These are phyloP conservation scores for Cryptococcus neoformans DNA, from an alignment of 1,284 basidiomycete genomes.

Conservation along the genomic window DNA sequence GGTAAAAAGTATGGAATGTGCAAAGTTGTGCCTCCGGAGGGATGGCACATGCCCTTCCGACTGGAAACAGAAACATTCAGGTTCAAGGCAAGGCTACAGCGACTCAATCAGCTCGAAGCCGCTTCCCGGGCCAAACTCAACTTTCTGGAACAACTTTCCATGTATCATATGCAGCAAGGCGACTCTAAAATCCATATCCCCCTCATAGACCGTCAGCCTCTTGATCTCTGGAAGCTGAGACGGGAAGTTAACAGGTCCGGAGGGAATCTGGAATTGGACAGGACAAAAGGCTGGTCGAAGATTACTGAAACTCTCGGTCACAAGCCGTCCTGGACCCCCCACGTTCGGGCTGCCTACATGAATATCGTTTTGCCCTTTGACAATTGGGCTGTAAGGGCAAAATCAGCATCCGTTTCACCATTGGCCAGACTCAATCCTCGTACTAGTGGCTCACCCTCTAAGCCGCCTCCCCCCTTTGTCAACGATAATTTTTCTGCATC, in stretches of 20 bases:
- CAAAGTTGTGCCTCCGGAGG: slow-evolving; percentile 91
- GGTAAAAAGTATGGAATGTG: slow-evolving; percentile 85
- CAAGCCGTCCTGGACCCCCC: slow-evolving; percentile 51
- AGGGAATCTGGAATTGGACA: slow-evolving; percentile 74
- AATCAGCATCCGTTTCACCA: slow-evolving; percentile 49
- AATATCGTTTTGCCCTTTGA: slow-evolving; percentile 94
- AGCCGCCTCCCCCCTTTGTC: slow-evolving; percentile 11
- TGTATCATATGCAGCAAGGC: slow-evolving; percentile 85
- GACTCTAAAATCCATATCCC: slow-evolving; percentile 84
- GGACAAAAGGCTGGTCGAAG: slow-evolving; percentile 77
- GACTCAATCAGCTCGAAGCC: slow-evolving; percentile 95
- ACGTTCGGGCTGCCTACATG: slow-evolving; percentile 72
- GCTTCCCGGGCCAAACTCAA: slow-evolving; percentile 94
- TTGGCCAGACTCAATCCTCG: slow-evolving; percentile 16
- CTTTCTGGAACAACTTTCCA: slow-evolving; percentile 94
- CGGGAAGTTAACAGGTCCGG: slow-evolving; percentile 87
- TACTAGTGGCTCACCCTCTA: slow-evolving; percentile 10
- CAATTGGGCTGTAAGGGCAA: slow-evolving; percentile 74
- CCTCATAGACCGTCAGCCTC: slow-evolving; percentile 82
- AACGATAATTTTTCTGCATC: no score
- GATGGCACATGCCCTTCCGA: slow-evolving; percentile 97
- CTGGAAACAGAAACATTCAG: slow-evolving; percentile 73
- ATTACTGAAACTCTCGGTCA: slow-evolving; percentile 79
- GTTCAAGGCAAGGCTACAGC: slow-evolving; percentile 93
- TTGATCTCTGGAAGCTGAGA: slow-evolving; percentile 89